Conservation (phyloP, 148 eudicot genomes). For the Suaeda aralocaspica region DNA sequence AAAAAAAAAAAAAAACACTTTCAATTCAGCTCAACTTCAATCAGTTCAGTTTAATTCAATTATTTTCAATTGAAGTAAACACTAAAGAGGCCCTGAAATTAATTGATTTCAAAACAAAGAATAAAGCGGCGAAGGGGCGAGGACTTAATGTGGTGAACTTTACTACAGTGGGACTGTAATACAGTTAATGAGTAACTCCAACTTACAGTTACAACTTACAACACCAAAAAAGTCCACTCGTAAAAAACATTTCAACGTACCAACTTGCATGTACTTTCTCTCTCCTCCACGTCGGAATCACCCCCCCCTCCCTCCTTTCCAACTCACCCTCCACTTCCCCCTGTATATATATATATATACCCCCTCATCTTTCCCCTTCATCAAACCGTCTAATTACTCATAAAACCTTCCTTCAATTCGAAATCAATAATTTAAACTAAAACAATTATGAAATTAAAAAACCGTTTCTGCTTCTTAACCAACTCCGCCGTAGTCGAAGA, state of each 20-base stretch:
- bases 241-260: constrained; percentile 5
- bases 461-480: constrained; percentile 27
- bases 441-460: constrained; percentile 30
- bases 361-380: background rate
- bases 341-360: background rate
- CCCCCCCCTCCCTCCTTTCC: no score
- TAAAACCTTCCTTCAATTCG: background rate
- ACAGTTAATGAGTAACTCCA: no score
- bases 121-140: no score
- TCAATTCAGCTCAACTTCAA: no score
- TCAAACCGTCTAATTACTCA: background rate
- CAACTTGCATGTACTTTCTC: constrained; percentile 4
- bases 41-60: no score
- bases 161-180: no score
- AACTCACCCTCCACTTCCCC: background rate
- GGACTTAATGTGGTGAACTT: no score
- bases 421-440: background rate
- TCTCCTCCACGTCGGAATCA: constrained; percentile 16
- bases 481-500: constrained; percentile 28
- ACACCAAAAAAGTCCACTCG: background rate
- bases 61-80: no score
- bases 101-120: no score
- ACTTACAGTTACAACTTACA: background rate
- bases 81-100: no score
- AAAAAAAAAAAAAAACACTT: no score